These are phyloP conservation scores for Anastatica hierochuntica DNA, from an alignment of 345 rosid species.

Conservation along the genomic window DNA sequence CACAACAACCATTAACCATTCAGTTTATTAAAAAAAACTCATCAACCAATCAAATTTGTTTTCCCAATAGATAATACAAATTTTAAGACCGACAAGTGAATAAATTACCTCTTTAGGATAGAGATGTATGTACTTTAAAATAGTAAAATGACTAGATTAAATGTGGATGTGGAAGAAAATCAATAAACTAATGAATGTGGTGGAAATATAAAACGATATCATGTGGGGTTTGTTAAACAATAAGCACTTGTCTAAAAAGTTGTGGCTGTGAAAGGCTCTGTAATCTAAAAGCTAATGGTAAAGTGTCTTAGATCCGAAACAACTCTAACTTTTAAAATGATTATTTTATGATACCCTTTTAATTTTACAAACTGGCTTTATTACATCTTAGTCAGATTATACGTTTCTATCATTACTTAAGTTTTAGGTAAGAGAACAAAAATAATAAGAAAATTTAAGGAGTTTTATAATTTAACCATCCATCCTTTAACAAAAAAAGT, in stretches of 20 bases:
- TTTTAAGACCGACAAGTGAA: conserved; percentile 18
- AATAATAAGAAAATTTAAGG: not conserved
- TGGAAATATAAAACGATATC: conserved; percentile 20
- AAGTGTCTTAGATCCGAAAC: conserved; percentile 27
- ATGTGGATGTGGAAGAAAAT: conserved; percentile 20
- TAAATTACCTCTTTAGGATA: conserved; percentile 20
- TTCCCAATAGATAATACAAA: not conserved
- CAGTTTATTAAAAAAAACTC: no score
- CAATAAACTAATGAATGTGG: conserved; percentile 3
- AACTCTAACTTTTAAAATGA: conserved; percentile 1
- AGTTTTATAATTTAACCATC: no score
- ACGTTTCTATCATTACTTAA: conserved; percentile 17
- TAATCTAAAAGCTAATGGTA: conserved; percentile 22
- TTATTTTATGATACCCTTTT: not conserved
- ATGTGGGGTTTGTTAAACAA: conserved; percentile 27
- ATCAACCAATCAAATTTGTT: no score
- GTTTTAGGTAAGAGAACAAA: no score
- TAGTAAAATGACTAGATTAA: conserved; percentile 1
- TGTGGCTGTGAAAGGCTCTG: conserved; percentile 27
- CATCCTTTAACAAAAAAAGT: no score
- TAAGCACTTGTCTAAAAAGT: conserved; percentile 18
- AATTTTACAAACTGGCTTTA: not conserved
- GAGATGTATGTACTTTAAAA: not conserved
- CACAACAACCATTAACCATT: no score
- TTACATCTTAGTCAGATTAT: not conserved